Evolutionary conservation across 2,329 filamentous ascomycete genomes (phyloP).

Genomic region (Fusarium transvaalense): DNA sequence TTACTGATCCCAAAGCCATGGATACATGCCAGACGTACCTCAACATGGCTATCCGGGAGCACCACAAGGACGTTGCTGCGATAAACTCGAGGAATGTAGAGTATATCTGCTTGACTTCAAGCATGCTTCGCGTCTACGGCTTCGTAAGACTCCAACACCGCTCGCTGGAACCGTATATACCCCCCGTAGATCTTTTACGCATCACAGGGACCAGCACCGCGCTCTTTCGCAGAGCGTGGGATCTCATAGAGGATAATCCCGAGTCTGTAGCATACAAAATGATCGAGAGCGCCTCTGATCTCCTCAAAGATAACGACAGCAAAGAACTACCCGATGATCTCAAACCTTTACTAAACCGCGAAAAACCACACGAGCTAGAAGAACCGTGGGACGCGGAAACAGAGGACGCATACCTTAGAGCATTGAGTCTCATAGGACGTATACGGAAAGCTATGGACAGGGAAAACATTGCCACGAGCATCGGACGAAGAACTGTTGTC

Average conservation of each 20-base stretch:
- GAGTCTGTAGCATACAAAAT: conserved; percentile 4
- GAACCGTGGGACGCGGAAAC: background rate
- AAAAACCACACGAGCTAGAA: background rate
- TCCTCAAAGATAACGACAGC: background rate
- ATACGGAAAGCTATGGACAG: background rate
- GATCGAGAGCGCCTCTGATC: conserved; percentile 3
- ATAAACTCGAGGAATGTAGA: conserved; percentile 3
- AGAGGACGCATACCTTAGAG: background rate
- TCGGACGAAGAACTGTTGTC: conserved; percentile 2
- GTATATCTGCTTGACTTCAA: conserved; percentile 1
- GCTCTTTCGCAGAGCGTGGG: background rate
- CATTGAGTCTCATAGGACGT: background rate
- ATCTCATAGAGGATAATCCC: background rate
- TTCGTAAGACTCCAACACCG: conserved; percentile 1
- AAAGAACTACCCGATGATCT: background rate
- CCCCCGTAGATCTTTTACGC: conserved; percentile 5
- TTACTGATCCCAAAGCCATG: background rate
- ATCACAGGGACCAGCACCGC: background rate
- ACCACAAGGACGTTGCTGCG: conserved; percentile 2
- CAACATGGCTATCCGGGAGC: conserved; percentile 11
- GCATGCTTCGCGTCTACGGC: conserved; percentile 6
- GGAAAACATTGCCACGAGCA: background rate
- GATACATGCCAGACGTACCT: conserved; percentile 2
- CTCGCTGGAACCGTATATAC: background rate
- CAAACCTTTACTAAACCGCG: background rate